Evolutionary conservation across 169 alveolate species (phyloP).

Genomic region (Cryptosporidium xiaoi): DNA sequence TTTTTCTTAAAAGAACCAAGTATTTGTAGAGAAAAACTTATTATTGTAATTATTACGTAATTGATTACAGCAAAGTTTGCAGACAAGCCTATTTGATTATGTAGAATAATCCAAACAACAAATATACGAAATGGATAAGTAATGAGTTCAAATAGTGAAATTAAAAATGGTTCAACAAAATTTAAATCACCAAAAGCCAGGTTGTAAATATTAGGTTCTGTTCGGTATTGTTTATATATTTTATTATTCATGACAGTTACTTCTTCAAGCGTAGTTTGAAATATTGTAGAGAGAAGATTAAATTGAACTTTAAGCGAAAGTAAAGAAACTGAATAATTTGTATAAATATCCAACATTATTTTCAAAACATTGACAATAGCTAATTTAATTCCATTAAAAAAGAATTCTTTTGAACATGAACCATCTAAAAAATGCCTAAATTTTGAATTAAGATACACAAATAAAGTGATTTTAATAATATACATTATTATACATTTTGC

Average conservation of each 20-base stretch:
- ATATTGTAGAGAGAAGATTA: neutral
- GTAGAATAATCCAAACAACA: constrained; percentile 36
- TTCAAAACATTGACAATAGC: neutral
- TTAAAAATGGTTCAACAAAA: constrained; percentile 20
- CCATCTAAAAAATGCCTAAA: constrained; percentile 7
- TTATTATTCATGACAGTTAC: neutral
- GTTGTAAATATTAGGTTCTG: constrained; percentile 25
- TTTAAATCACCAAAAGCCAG: constrained; percentile 38
- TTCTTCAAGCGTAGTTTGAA: neutral
- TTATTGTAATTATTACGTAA: neutral
- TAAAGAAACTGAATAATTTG: constrained; percentile 12
- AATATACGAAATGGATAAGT: constrained; percentile 19
- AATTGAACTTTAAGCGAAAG: constrained; percentile 16
- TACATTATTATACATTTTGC: constrained; percentile 8
- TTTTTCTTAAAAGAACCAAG: constrained; percentile 21
- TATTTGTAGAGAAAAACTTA: constrained; percentile 11
- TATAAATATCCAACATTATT: constrained; percentile 30
- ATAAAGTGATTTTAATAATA: neutral
- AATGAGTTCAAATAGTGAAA: constrained; percentile 21
- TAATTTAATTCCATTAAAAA: constrained; percentile 7
- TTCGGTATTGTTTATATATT: neutral
- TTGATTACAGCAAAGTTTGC: constrained; percentile 16
- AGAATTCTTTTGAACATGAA: neutral
- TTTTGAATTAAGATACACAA: neutral
- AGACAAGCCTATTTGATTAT: constrained; percentile 25